Percentiles rank a stretch among this genome's conserved stretches.
phyloP scores from a whole-genome alignment of 2,329 filamentous ascomycete species.

The Cytospora mali region DNA sequence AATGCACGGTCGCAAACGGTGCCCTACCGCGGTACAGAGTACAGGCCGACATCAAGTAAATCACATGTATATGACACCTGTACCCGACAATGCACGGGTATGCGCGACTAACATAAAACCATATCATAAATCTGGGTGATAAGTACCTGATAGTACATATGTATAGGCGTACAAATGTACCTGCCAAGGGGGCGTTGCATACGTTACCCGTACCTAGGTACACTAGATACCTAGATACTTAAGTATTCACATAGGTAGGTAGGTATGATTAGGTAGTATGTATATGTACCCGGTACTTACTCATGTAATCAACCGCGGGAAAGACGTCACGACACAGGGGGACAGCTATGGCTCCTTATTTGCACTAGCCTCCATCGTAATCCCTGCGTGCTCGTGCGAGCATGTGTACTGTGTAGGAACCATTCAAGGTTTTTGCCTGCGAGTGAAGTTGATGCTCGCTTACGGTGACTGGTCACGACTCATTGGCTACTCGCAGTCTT shows the following conservation, averaged over 20 bases:
- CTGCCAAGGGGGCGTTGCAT: background rate
- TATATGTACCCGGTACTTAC: too few relatives aligned
- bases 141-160: background rate
- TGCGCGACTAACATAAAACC: background rate
- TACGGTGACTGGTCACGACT: too few relatives aligned
- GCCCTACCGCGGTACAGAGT: too few relatives aligned
- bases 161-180: background rate
- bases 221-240: background rate
- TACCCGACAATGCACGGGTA: too few relatives aligned
- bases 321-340: slow-evolving; percentile 20
- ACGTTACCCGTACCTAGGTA: background rate
- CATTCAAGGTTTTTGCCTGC: background rate
- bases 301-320: slow-evolving; percentile 13
- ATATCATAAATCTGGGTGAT: too few relatives aligned
- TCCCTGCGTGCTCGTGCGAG: background rate
- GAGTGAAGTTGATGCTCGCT: slow-evolving; percentile 7
- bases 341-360: slow-evolving; percentile 20
- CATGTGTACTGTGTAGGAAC: slow-evolving; percentile 7
- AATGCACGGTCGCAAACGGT: too few relatives aligned
- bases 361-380: slow-evolving; percentile 13
- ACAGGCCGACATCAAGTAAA: too few relatives aligned
- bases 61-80: too few relatives aligned
- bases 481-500: background rate
- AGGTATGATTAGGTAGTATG: too few relatives aligned
- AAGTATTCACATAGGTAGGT: too few relatives aligned